Evolutionary conservation across 2,329 filamentous ascomycete species (phyloP).

Genomic region (Fusarium devonianum): DNA sequence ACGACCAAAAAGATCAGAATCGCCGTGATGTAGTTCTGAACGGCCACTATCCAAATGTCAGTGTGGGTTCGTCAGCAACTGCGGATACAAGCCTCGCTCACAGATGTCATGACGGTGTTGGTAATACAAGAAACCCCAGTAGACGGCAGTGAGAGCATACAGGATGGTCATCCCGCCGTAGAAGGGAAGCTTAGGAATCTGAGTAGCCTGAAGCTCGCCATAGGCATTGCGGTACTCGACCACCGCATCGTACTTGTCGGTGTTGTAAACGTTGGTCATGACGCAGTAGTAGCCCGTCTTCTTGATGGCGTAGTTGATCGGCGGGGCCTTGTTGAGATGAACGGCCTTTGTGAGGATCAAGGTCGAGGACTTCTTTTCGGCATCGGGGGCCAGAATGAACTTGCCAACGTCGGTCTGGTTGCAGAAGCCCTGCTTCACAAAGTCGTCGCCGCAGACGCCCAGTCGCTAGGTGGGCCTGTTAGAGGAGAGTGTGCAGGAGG

Average conservation of each 20-base stretch:
- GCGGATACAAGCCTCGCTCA: no score
- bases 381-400: conserved; percentile 82
- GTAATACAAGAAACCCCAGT: conserved; percentile 94
- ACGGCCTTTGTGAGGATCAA: conserved; percentile 81
- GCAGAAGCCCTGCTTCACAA: conserved; percentile 74
- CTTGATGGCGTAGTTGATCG: conserved; percentile 82
- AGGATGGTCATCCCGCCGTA: conserved; percentile 94
- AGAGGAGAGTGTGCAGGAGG: conserved; percentile 7
- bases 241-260: conserved; percentile 76
- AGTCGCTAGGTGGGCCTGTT: conserved; percentile 45
- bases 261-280: conserved; percentile 74
- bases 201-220: conserved; percentile 91
- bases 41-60: conserved; percentile 69
- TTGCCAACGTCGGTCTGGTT: conserved; percentile 79
- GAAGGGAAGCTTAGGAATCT: conserved; percentile 96
- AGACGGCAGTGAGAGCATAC: conserved; percentile 84
- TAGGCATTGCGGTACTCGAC: conserved; percentile 96
- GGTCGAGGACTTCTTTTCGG: conserved; percentile 72
- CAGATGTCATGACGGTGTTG: conserved; percentile 92
- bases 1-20: conserved; percentile 93
- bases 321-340: conserved; percentile 76
- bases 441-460: conserved; percentile 76
- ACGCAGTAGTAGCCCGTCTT: conserved; percentile 98
- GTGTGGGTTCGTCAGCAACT: neutral
- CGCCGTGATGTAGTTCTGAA: conserved; percentile 98